Evolutionary conservation across 2,329 filamentous ascomycete genomes (phyloP), one percentile per base, ranked within the genome.

Genomic region (Cercospora citrullina): DNA sequence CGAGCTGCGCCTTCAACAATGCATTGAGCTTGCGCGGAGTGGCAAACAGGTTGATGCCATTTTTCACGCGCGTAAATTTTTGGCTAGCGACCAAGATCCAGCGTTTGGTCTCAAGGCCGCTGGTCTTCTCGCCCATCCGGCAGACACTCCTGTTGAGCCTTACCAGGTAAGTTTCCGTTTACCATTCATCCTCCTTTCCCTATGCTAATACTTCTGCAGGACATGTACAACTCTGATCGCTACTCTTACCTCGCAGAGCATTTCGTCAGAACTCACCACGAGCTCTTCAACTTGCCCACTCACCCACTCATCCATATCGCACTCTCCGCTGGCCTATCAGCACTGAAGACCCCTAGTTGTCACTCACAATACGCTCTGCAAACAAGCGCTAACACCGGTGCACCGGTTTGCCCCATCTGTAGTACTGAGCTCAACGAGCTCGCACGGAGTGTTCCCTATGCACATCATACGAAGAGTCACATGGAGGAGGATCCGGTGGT

Each of bases 331-430:
- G 95, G 95, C 7, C 87, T 99, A 9, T 97, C 94, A 0, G 94
- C 95, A 1, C 89, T 99, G 72, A 99, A 99, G 80, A 98, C 95
- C 0, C 95, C 95, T 0, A 90, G 93, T 16, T 99, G 95, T 78
- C 94, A 98, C 81, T 91, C 90, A 1, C 82, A 84, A 23, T 86
- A 85, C 72, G 82, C 87, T 4, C 85, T 87, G 0, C 71, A 85
- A 82, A 89, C 79, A 1, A 79, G 90, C 10, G 85, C 86, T 9
- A 86, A 90, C 0, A 89, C 88, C 1, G 90, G 80, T 10, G 80
- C 91, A 7, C 90, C 89, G 60, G 89, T 98, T 51, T 99, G 95
- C 75, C 95, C 95, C 3, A 98, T 99, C 76, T 99, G 95, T 83
- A 95, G 91, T 59, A 95, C 91, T 0, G 95, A 99, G 80, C 87